These are phyloP conservation scores for Populus tomentosa DNA, from an alignment of 441 rosid species.

Conservation along the genomic window DNA sequence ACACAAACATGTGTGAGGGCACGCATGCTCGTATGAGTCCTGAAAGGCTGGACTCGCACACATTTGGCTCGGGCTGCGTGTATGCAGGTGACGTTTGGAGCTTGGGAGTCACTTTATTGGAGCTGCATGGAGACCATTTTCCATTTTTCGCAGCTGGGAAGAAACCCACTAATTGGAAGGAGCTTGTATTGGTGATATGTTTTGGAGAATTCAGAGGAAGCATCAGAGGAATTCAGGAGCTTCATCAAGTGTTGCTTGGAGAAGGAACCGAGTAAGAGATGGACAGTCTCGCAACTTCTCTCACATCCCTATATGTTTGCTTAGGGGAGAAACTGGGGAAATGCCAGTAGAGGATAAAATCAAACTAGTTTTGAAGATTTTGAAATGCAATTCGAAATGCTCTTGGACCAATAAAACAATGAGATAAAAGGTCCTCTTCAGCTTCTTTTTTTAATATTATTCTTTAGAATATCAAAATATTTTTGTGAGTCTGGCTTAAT, in stretches of 20 bases:
- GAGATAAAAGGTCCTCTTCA: too few relatives aligned
- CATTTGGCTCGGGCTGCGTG: constrained; percentile 43
- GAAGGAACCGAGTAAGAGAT: constrained; percentile 56
- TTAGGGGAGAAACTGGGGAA: background rate
- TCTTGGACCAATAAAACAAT: too few relatives aligned
- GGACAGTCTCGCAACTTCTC: constrained; percentile 56
- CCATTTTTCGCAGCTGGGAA: constrained; percentile 54
- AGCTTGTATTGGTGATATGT: constrained; percentile 67
- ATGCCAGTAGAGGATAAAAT: too few relatives aligned
- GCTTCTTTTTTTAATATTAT: too few relatives aligned
- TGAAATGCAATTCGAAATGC: too few relatives aligned
- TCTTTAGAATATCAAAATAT: too few relatives aligned
- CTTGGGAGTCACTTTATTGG: constrained; percentile 58
- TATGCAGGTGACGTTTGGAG: constrained; percentile 79
- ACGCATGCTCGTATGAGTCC: constrained; percentile 79
- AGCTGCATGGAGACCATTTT: constrained; percentile 57
- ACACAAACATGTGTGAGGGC: constrained; percentile 35
- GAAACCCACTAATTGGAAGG: constrained; percentile 54
- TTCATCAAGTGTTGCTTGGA: constrained; percentile 61
- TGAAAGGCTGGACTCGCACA: constrained; percentile 57
- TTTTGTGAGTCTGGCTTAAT: too few relatives aligned
- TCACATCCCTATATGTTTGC: constrained; percentile 57
- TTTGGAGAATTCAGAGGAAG: constrained; percentile 53
- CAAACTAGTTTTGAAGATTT: too few relatives aligned
- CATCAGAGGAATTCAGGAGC: constrained; percentile 50